Percentiles rank a stretch among this genome's conserved stretches.
Conservation (phyloP, 192 early-diverging fungal species). For the Rhizophagus sp. region DNA sequence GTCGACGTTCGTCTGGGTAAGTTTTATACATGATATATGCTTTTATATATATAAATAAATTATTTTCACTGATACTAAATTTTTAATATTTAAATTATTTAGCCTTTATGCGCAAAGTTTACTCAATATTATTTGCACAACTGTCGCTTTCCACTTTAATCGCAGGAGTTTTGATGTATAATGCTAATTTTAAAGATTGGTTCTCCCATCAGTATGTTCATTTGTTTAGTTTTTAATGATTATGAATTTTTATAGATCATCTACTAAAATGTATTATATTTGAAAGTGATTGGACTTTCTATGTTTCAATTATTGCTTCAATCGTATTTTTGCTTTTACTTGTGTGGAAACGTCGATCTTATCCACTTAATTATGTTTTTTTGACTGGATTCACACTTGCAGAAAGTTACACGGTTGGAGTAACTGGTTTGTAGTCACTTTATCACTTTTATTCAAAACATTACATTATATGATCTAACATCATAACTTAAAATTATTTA, state of each 20-base stretch:
- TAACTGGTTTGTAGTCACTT: slow-evolving; percentile 35
- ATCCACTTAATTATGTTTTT: slow-evolving; percentile 63
- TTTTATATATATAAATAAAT: neutral
- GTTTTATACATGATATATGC: neutral
- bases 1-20: slow-evolving; percentile 45
- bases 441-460: neutral
- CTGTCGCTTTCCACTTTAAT: slow-evolving; percentile 57
- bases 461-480: neutral
- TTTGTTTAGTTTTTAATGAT: neutral
- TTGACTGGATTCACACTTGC: slow-evolving; percentile 63
- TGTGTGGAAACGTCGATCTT: slow-evolving; percentile 59
- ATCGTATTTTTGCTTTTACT: slow-evolving; percentile 51
- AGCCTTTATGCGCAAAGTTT: slow-evolving; percentile 73
- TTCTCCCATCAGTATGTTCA: slow-evolving; percentile 51
- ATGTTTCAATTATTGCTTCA: slow-evolving; percentile 52
- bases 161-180: slow-evolving; percentile 60
- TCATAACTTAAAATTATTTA: slow-evolving; percentile 12
- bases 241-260: neutral
- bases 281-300: slow-evolving; percentile 59
- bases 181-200: slow-evolving; percentile 48
- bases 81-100: neutral
- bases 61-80: too few relatives aligned
- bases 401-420: slow-evolving; percentile 45
- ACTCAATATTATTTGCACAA: slow-evolving; percentile 68
- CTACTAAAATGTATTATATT: neutral